These are phyloP conservation scores for Diaporthe ampelina DNA, from an alignment of 2,329 filamentous ascomycete genomes.

Conservation along the genomic window DNA sequence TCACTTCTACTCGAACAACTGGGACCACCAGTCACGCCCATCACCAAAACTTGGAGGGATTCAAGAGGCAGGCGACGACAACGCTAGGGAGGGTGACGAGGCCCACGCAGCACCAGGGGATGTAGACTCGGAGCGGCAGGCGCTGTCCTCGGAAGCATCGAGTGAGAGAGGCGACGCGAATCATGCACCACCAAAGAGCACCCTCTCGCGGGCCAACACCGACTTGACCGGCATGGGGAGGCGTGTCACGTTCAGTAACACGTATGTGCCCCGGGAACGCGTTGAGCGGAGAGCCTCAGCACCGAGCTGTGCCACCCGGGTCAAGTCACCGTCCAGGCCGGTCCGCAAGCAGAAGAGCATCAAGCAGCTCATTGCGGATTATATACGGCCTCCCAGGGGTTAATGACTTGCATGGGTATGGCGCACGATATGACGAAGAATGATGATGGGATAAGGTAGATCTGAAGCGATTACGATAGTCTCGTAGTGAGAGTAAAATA, in stretches of 20 bases:
- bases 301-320: slow-evolving; percentile 25
- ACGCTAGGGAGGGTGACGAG: not conserved
- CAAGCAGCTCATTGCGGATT: slow-evolving; percentile 34
- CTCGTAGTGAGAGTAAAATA: not conserved
- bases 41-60: slow-evolving; percentile 34
- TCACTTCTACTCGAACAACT: slow-evolving; percentile 38
- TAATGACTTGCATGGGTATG: not conserved
- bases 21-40: slow-evolving; percentile 1
- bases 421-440: not conserved
- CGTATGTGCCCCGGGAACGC: slow-evolving; percentile 10
- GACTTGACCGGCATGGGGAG: slow-evolving; percentile 18
- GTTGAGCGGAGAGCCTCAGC: slow-evolving; percentile 29
- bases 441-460: not conserved
- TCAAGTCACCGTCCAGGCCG: slow-evolving; percentile 36
- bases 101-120: not conserved
- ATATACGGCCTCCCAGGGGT: slow-evolving; percentile 30
- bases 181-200: not conserved
- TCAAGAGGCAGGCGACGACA: slow-evolving; percentile 27
- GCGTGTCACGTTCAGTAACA: slow-evolving; percentile 36
- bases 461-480: not conserved
- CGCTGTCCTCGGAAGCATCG: slow-evolving; percentile 14
- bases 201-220: slow-evolving; percentile 13
- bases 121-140: not conserved
- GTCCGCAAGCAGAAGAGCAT: slow-evolving; percentile 38
- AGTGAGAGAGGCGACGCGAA: not conserved